Evolutionary conservation across 2,329 filamentous ascomycete species (phyloP), one percentile per base, ranked within the genome.

Genomic region (Xylariaceae sp.): DNA sequence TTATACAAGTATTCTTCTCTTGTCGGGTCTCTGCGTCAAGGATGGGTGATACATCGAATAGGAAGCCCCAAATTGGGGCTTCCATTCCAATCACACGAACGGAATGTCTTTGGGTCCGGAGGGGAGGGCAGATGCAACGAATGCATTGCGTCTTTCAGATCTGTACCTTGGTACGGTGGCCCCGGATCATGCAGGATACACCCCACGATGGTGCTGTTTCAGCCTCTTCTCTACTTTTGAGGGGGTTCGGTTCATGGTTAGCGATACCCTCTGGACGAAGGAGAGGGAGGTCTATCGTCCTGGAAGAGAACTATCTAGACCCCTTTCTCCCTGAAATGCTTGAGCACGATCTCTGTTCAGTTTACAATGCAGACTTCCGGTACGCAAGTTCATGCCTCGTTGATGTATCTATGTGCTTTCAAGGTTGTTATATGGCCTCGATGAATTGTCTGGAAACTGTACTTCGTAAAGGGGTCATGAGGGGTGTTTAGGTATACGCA

Each of bases 211-310:
- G 44, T 30, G 54, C 45, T 47, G 51, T 51, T 55, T 63, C 59
- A 63, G 61, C 61, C 59, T 63, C 57, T 61, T 61, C 57, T 41
- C 61, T 55, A 61, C 57, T 61, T 61, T 59, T 44, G 51, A 17
- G 56, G 52, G 59, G 23, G 51, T 51, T 35, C 5, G 13, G 13
- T 41, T 45, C 23, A 30, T 30, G 58, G 44, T 59, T 34, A 58
- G 57, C 56, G 39, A 7, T 53, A 53, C 48, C 6, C 23, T 30
- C 23, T 30, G 23, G 23, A 30, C 23, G 23, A 30, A 5, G 5
- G 23, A 30, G 5, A 17, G 51, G 56, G 56, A 13, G 18, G n/a
- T 44, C 13, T 15, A 47, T 61, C 41, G 37, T 30, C 49, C 17
- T 11, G 6, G 30, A 49, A 18, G 51, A 47, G 17, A 30, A 30